Evolutionary conservation across 352 stramenopile genomes (phyloP), one percentile per base, ranked within the genome.

Genomic region (Phytopythium vexans): DNA sequence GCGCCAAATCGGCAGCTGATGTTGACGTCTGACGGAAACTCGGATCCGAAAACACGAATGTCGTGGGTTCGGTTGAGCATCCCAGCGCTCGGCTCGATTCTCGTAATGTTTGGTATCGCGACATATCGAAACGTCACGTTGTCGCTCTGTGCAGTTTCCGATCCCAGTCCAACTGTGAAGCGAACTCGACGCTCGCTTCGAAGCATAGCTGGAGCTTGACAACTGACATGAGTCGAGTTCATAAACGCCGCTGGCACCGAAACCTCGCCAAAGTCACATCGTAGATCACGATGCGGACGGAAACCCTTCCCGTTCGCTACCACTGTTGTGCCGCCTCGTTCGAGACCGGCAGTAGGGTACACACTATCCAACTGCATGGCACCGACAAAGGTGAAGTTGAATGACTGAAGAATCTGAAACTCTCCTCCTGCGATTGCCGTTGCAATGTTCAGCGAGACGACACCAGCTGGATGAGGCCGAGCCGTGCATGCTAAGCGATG

Each of bases 231-330:
- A 1, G 70, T 67, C 1, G 10, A 33, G 35, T 79, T 82, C 4
- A 74, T 16, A 38, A 66, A 72, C 4, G 53, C 9, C 0, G 69
- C 62, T 35, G 48, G 16, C 0, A 56, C 62, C 34, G 8, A 34
- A 21, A 65, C 21, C 10, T 66, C 52, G 0, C 68, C 70, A 47
- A 86, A 86, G 6, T 45, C 41, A 27, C 72, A 86, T 6, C 31
- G 44, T 37, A 86, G 50, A 2, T 67, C 60, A 9, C 32, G 38
- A 54, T 72, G 68, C 15, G 40, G 40, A 12, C 64, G 27, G 15
- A 86, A 83, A 3, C 67, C 72, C 52, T 67, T 80, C 3, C 74
- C 73, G 3, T 9, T 36, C 41, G 67, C 40, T 11, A 60, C 31
- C 2, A 80, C 51, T 39, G 35, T 21, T 3, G 62, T 70, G 48